Conservation (phyloP, 2,329 filamentous ascomycete species). For the Fragosphaeria purpurea region DNA sequence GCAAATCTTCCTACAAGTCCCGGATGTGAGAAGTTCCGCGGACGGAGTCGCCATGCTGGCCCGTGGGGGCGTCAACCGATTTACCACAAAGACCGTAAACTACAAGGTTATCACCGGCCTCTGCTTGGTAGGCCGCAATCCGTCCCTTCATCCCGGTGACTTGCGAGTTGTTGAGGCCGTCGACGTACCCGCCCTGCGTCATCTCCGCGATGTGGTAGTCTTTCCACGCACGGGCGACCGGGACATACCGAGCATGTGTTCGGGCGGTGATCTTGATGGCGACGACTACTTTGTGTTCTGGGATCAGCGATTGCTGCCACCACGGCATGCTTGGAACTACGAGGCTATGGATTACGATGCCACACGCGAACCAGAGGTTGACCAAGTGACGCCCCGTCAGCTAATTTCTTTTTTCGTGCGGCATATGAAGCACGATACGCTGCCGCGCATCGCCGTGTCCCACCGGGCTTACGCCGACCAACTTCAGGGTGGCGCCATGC, state of each 20-base stretch:
- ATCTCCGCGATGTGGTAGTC: conserved; percentile 78
- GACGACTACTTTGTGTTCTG: conserved; percentile 95
- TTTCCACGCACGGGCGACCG: conserved; percentile 47
- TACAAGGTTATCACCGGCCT: conserved; percentile 62
- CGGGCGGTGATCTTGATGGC: conserved; percentile 88
- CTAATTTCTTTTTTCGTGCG: conserved; percentile 78
- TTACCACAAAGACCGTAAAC: conserved; percentile 7
- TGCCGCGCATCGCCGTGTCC: conserved; percentile 69
- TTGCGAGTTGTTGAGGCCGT: conserved; percentile 81
- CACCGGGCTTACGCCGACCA: conserved; percentile 71
- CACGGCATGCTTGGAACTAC: conserved; percentile 46
- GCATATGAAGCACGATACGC: conserved; percentile 83
- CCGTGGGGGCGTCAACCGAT: not conserved
- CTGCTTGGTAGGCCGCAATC: conserved; percentile 83
- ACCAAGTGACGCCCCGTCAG: conserved; percentile 60
- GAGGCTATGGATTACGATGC: conserved; percentile 68
- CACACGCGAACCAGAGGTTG: conserved; percentile 43
- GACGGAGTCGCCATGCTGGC: conserved; percentile 24
- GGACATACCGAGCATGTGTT: conserved; percentile 87
- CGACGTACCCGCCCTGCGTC: conserved; percentile 58
- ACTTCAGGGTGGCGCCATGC: conserved; percentile 51
- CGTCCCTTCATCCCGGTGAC: conserved; percentile 87
- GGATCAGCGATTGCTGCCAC: conserved; percentile 65
- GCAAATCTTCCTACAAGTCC: conserved; percentile 82
- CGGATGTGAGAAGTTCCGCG: conserved; percentile 31